Evolutionary conservation across 1,284 basidiomycete genomes (phyloP), one percentile per base, ranked within the genome.

Genomic region (Fomitiporia mediterranea): DNA sequence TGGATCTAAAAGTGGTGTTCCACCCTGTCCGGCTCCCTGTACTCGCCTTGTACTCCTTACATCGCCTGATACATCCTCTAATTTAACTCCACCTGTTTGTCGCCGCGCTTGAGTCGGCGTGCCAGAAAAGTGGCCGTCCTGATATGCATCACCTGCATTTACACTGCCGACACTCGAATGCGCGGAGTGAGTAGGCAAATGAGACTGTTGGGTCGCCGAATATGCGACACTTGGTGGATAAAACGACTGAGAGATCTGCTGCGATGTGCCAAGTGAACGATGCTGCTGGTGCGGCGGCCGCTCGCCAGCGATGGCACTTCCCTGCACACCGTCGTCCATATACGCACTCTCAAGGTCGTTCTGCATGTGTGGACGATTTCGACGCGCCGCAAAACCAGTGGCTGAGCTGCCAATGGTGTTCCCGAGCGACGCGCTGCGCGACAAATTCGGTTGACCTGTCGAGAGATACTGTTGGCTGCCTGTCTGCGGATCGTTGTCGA

Each of bases 341-440:
- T 70, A 84, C 56, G 83, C 82, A 55, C 81, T 79, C 65, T 89
- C 87, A 44, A 89, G 70, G 72, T 89, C 86, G 63, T 87, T 86
- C 52, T 74, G 75, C 58, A 79, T 79, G 68, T 81, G 81, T 63
- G 82, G 82, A 55, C 82, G 76, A 60, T 81, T 75, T 44, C 67
- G 62, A 58, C 76, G 76, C 67, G 73, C 72, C 68, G 66, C 68
- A 35, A 58, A 55, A 9, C 13, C 51, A 70, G 65, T 69, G 67
- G 61, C 73, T 66, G 70, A 72, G 62, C 68, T 75, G 62, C 67
- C 52, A 38, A 57, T 44, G 15, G 35, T 62, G 38, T 68, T 77
- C 58, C 81, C 78, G 55, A 86, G 69, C 23, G 86, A 89, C 48
- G 83, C 73, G 68, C 85, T 87, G 61, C 86, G 79, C 15, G 82